These are phyloP conservation scores for Porogramme epimiltina DNA, from an alignment of 1,284 basidiomycete species.

Conservation along the genomic window DNA sequence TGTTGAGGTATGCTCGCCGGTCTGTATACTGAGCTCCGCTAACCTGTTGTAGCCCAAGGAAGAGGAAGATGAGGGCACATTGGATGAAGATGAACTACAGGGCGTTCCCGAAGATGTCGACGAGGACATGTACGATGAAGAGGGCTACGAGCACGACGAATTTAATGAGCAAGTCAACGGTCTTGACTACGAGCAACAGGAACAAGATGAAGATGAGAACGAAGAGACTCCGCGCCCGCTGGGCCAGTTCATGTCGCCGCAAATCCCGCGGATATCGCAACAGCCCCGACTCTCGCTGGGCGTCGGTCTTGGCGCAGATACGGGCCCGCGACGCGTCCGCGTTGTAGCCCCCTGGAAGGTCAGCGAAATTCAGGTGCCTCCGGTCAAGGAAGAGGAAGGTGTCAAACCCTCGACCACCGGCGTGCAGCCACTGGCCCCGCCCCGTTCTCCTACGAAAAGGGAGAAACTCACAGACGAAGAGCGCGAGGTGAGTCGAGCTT, in stretches of 20 bases:
- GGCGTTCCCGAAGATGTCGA: conserved; percentile 16
- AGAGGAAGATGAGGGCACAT: conserved; percentile 19
- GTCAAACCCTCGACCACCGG: neutral
- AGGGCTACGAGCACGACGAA: conserved; percentile 10
- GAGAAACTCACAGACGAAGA: conserved; percentile 49
- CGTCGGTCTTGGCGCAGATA: conserved; percentile 22
- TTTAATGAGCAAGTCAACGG: conserved; percentile 21
- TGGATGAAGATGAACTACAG: conserved; percentile 15
- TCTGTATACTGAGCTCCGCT: too few relatives aligned
- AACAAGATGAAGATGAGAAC: conserved; percentile 4
- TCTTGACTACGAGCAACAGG: conserved; percentile 12
- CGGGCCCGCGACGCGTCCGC: conserved; percentile 47
- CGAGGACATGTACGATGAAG: conserved; percentile 14
- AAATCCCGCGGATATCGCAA: conserved; percentile 25
- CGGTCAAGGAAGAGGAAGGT: conserved; percentile 19
- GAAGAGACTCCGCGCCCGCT: conserved; percentile 18
- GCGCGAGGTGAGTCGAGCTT: conserved; percentile 39
- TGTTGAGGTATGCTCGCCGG: conserved; percentile 19
- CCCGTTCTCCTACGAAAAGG: conserved; percentile 21
- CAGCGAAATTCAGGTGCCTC: conserved; percentile 51
- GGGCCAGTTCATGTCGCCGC: conserved; percentile 60
- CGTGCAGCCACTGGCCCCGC: conserved; percentile 1
- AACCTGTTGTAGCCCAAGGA: conserved; percentile 19
- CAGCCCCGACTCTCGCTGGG: conserved; percentile 19
- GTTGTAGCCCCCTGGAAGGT: conserved; percentile 56